A percentile compares a stretch with the other conserved stretches of the same genome.
These are phyloP conservation scores for Pseudopyrenochaeta lycopersici DNA, from an alignment of 2,329 filamentous ascomycete species.

Conservation along the genomic window DNA sequence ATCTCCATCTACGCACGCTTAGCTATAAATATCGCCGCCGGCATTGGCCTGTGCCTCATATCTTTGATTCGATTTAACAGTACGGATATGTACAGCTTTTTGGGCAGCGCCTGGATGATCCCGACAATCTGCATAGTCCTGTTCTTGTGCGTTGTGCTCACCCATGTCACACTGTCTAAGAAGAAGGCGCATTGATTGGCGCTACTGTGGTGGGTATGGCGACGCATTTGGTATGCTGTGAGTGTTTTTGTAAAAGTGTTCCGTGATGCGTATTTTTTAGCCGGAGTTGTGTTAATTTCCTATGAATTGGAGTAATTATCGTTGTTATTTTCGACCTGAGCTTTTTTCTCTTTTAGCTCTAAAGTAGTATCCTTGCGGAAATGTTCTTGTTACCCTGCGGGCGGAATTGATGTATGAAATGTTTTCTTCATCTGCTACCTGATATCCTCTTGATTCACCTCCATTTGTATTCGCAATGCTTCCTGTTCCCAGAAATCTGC, in stretches of 20 bases:
- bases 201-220: neutral
- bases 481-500: slow-evolving; percentile 49
- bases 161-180: slow-evolving; percentile 18
- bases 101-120: slow-evolving; percentile 40
- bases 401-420: neutral
- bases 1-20: slow-evolving; percentile 28
- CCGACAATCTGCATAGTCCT: slow-evolving; percentile 38
- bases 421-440: slow-evolving; percentile 9
- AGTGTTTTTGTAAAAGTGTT: neutral
- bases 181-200: slow-evolving; percentile 21
- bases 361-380: too few relatives aligned
- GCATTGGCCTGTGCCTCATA: slow-evolving; percentile 36
- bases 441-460: slow-evolving; percentile 48
- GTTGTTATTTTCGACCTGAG: neutral
- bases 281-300: neutral
- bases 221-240: too few relatives aligned
- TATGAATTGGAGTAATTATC: neutral
- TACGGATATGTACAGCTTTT: slow-evolving; percentile 19
- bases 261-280: neutral
- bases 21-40: slow-evolving; percentile 25
- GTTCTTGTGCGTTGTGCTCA: slow-evolving; percentile 34
- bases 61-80: slow-evolving; percentile 26
- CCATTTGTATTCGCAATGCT: slow-evolving; percentile 46
- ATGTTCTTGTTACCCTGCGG: neutral
- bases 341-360: too few relatives aligned